These are phyloP conservation scores for Omphalea diandra DNA, from an alignment of 441 rosid genomes.

Conservation along the genomic window DNA sequence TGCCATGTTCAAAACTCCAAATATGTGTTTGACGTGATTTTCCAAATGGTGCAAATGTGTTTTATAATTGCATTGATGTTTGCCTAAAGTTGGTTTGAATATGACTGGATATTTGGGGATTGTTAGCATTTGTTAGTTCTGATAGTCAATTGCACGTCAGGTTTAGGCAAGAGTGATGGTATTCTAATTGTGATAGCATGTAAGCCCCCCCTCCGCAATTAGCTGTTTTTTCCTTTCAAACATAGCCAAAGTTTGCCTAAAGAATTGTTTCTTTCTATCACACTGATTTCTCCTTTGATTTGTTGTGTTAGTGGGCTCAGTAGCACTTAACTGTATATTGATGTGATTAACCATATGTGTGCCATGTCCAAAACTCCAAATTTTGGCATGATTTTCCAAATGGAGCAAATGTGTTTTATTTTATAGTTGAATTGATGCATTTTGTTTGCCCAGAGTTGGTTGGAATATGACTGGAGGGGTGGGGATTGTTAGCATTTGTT, in stretches of 20 bases:
- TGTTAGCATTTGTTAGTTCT: constrained; percentile 3
- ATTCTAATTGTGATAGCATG: neutral
- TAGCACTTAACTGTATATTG: neutral
- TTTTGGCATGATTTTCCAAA: neutral
- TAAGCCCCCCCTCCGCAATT: neutral
- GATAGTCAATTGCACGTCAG: neutral
- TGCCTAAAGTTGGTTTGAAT: neutral
- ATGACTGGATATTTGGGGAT: neutral
- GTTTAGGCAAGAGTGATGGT: neutral
- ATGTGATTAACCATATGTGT: neutral
- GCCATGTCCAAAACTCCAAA: neutral
- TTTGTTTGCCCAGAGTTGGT: neutral
- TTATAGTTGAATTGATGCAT: neutral
- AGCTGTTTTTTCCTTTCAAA: too few species aligned
- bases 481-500: neutral
- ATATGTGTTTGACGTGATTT: neutral
- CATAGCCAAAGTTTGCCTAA: too few species aligned
- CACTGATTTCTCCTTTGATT: neutral
- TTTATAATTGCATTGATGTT: neutral
- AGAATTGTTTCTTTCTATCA: too few species aligned
- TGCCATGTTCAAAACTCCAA: neutral
- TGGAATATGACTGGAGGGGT: neutral
- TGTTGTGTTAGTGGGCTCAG: neutral
- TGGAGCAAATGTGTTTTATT: neutral
- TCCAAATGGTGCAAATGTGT: too few species aligned